Evolutionary conservation across 805 yeast genomes (phyloP).

Genomic region (Nematodospora valgi): DNA sequence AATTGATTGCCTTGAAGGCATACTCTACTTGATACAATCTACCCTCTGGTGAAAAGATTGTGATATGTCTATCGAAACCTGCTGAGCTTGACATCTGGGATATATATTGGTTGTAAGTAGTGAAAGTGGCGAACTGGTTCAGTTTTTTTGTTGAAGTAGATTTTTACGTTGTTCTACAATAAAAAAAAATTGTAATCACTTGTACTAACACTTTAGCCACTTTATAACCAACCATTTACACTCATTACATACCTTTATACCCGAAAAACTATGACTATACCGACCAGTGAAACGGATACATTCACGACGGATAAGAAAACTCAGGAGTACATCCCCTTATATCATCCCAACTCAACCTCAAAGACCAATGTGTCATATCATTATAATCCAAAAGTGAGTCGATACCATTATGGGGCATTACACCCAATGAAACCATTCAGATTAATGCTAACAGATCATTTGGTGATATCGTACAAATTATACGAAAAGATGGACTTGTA

Average conservation of each 20-base stretch:
- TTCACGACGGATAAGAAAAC: slow-evolving; percentile 35
- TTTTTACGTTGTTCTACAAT: neutral
- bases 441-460: slow-evolving; percentile 87
- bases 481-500: slow-evolving; percentile 90
- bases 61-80: slow-evolving; percentile 98
- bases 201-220: too few relatives aligned
- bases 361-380: slow-evolving; percentile 77
- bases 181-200: neutral
- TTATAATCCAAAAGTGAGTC: slow-evolving; percentile 74
- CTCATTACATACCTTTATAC: too few relatives aligned
- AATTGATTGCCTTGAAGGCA: slow-evolving; percentile 94
- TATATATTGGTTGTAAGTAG: neutral
- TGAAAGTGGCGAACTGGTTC: slow-evolving; percentile 7
- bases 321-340: slow-evolving; percentile 28
- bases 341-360: slow-evolving; percentile 23
- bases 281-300: slow-evolving; percentile 22
- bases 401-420: slow-evolving; percentile 84
- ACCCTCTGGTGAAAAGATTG: slow-evolving; percentile 98
- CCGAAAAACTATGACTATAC: slow-evolving; percentile 11
- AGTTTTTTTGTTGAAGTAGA: too few relatives aligned
- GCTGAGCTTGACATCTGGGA: slow-evolving; percentile 53
- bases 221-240: too few relatives aligned
- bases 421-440: slow-evolving; percentile 99
- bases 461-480: slow-evolving; percentile 78
- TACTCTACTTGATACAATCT: slow-evolving; percentile 96